Evolutionary conservation across 495 filamentous ascomycete genomes (phyloP), one percentile per base, ranked within the genome.

Genomic region (Neurospora sp.): DNA sequence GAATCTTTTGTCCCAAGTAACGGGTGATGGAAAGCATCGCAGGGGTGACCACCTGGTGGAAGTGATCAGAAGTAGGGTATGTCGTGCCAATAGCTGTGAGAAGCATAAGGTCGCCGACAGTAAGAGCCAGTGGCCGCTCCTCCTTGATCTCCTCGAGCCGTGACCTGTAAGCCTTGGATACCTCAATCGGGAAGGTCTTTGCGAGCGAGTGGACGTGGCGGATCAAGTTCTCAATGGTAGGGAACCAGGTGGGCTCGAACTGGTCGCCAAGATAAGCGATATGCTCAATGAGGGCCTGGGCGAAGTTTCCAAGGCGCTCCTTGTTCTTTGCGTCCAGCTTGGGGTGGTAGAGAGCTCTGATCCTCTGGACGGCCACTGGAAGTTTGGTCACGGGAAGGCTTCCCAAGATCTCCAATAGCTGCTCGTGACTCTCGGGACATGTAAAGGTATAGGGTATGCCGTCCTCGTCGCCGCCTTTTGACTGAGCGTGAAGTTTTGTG

Each of bases 61-160:
- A 98, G 80, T 97, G 93, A 82, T 99, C 96, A 0, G 93, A 97
- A 0, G 96, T 97, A 6, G 96, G 94, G 80, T 96, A 99, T 74
- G 95, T 92, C 9, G 90, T 89, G 39, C 89, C 89, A 76, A 98
- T 88, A 0, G 93, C 93, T 1, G 93, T 95, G 46, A 99, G 83
- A 37, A 97, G 80, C 11, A 94, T 80, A 31, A 98, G 85, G 79
- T 98, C 94, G 4, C 93, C 92, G 11, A 91, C 86, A 3, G 85
- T 89, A 12, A 91, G 89, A 20, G 84, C 85, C 69, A 90, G 84
- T 7, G 90, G 87, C 70, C 89, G 88, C 38, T 85, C 79, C 73
- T 86, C 81, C 35, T 91, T 87, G 23, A 96, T 86, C 49, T 87
- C 81, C 71, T 90, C 86, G 10, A 99, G 87, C 74, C 91, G 90